Evolutionary conservation across 257 asterid species (phyloP), one percentile per base, ranked within the genome.

Genomic region (Solanum chiquidenum): DNA sequence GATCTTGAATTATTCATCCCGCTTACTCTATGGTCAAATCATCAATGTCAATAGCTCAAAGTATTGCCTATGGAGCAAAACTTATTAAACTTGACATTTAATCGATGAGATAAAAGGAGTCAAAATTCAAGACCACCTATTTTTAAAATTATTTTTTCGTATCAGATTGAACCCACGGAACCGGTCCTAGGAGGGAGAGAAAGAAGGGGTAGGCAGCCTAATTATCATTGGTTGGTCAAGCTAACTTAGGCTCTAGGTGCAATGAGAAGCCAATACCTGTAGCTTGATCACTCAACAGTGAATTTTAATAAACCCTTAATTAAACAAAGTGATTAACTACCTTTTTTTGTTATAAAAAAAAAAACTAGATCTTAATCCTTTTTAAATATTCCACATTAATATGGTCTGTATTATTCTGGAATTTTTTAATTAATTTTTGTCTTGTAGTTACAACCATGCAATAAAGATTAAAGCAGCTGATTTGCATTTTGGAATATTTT

Each of bases 211-310:
- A 21, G 83, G 62, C 35, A 13, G 71, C 46, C 64, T 62, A 82
- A 18, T 38, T 68, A 6, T 72, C 12, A n/a, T 23, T 77, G 13
- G 90, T 75, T 72, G 88, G 16, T 66, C 88, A 71, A n/a, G 84
- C 49, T 84, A 44, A 23, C 29, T 66, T 40, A 33, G 82, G 77
- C 87, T 66, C 64, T 86, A 38, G 75, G 35, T 40, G 87, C 71
- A 20, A 69, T 85, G 85, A 44, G 87, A 75, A 87, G 74, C 83
- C 89, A 49, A 79, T 5, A 55, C 38, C 38, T 84, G 88, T 71
- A 80, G 69, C 85, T 80, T 29, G 85, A 80, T 86, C 55, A 42
- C 79, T 5, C 74, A 40, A 73, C 37, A 29, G 42, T 73, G 14
- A 73, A 40, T 23, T 21, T 46, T 72, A 84, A 62, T 38, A 86